Conservation (phyloP, 2,329 filamentous ascomycete species). For the Fusarium musae region DNA sequence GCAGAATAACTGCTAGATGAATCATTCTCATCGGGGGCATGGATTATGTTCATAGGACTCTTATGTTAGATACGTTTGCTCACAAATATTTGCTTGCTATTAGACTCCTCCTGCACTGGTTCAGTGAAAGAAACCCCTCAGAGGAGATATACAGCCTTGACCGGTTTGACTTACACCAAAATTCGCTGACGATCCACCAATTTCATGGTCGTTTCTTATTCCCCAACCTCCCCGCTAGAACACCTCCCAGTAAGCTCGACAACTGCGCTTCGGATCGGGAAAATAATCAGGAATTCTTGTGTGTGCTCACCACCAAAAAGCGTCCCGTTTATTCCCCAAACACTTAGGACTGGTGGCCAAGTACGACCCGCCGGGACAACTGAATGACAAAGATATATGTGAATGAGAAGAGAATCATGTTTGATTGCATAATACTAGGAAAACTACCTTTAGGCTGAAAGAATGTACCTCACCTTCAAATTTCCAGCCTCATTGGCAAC, state of each 20-base stretch:
- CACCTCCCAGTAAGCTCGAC: background rate
- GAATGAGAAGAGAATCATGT: background rate
- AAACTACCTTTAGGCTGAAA: background rate
- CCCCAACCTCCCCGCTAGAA: background rate
- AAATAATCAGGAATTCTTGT: too few species aligned
- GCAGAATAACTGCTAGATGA: conserved; percentile 14
- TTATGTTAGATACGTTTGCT: conserved; percentile 35
- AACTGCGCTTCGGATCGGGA: too few species aligned
- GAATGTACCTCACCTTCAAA: conserved; percentile 89
- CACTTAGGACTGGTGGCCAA: background rate
- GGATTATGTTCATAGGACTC: conserved; percentile 31
- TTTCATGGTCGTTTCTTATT: background rate
- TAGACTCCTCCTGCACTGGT: background rate
- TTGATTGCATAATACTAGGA: background rate
- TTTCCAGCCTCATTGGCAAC: conserved; percentile 73
- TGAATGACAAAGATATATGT: background rate
- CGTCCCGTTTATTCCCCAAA: too few species aligned
- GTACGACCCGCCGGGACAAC: too few species aligned
- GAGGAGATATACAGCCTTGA: background rate
- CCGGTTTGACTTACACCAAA: background rate
- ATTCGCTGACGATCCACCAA: background rate
- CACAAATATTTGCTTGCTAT: conserved; percentile 22
- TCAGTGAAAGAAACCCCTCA: background rate
- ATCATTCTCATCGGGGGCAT: conserved; percentile 13
- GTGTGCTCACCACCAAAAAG: too few species aligned